Percentiles rank a stretch among this genome's conserved stretches.
These are phyloP conservation scores for Eucalyptus guilfoylei DNA, from an alignment of 345 rosid genomes.

Conservation along the genomic window DNA sequence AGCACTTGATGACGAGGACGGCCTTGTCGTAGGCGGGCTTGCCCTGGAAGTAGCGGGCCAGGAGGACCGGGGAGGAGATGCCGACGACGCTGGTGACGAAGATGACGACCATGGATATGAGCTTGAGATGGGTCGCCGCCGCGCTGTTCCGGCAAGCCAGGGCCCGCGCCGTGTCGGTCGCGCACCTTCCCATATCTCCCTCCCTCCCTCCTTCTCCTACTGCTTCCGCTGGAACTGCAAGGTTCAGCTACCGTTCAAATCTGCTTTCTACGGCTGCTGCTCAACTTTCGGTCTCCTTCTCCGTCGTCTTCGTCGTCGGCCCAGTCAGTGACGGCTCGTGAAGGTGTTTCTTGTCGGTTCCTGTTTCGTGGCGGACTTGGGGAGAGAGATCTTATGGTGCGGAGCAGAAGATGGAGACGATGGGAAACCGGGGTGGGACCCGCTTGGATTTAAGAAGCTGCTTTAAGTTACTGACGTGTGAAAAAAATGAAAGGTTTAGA, in stretches of 20 bases:
- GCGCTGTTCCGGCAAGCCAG: constrained; percentile 42
- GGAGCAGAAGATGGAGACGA: fast-evolving
- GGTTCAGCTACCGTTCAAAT: neutral
- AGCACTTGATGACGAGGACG: constrained; percentile 62
- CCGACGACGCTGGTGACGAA: constrained; percentile 70
- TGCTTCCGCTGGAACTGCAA: neutral
- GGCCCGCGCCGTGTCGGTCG: constrained; percentile 34
- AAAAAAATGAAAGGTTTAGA: neutral
- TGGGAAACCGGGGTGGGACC: neutral
- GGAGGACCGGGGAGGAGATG: constrained; percentile 49
- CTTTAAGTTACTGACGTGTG: neutral
- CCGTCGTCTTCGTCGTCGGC: neutral
- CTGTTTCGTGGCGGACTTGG: neutral
- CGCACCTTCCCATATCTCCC: constrained; percentile 34
- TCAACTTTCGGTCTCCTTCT: neutral
- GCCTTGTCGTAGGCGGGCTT: constrained; percentile 73
- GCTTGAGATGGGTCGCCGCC: constrained; percentile 67
- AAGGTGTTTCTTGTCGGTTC: fast-evolving
- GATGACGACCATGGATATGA: constrained; percentile 43
- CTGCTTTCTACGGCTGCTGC: neutral
- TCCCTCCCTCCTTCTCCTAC: neutral
- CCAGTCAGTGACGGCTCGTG: neutral
- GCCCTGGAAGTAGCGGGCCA: constrained; percentile 71
- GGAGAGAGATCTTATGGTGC: neutral
- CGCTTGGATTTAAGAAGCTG: neutral